phyloP scores from a whole-genome alignment of 164 flowering plant species.

The Piper betle region DNA sequence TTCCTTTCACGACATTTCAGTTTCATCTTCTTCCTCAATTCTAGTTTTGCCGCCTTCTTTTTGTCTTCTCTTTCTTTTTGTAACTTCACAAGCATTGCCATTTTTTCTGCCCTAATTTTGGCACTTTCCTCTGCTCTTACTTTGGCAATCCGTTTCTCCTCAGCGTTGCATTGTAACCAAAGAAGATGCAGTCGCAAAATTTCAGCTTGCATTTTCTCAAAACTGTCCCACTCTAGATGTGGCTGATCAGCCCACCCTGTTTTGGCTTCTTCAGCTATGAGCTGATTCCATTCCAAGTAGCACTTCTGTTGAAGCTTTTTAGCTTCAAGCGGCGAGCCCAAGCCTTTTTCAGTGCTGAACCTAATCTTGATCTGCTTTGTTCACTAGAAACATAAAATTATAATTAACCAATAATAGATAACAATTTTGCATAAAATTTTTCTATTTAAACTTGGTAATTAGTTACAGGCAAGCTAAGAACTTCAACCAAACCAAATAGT shows the following conservation, averaged over 20 bases:
- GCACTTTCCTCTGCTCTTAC: constrained; percentile 25
- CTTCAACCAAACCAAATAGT: too few relatives aligned
- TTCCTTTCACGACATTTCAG: constrained; percentile 22
- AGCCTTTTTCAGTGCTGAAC: constrained; percentile 26
- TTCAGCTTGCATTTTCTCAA: constrained; percentile 40
- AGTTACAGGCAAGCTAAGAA: too few relatives aligned
- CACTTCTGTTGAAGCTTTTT: constrained; percentile 39
- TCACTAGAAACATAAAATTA: constrained; percentile 34
- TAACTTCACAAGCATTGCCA: constrained; percentile 25
- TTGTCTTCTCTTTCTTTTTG: constrained; percentile 26
- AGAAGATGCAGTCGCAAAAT: constrained; percentile 28
- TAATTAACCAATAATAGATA: too few relatives aligned
- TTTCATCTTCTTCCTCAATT: constrained; percentile 12
- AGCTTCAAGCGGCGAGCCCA: constrained; percentile 52
- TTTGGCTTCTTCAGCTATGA: constrained; percentile 61
- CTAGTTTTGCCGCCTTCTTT: constrained; percentile 13
- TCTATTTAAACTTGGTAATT: too few relatives aligned
- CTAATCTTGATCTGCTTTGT: constrained; percentile 47
- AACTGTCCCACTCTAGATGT: constrained; percentile 75
- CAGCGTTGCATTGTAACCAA: constrained; percentile 30
- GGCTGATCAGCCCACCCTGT: constrained; percentile 46
- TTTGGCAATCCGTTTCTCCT: constrained; percentile 30
- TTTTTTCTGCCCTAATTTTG: constrained; percentile 27
- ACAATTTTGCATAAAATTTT: too few relatives aligned
- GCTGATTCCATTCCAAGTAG: constrained; percentile 40